Conservation (phyloP, 2,329 filamentous ascomycete species). For the Gyromitra esculenta region DNA sequence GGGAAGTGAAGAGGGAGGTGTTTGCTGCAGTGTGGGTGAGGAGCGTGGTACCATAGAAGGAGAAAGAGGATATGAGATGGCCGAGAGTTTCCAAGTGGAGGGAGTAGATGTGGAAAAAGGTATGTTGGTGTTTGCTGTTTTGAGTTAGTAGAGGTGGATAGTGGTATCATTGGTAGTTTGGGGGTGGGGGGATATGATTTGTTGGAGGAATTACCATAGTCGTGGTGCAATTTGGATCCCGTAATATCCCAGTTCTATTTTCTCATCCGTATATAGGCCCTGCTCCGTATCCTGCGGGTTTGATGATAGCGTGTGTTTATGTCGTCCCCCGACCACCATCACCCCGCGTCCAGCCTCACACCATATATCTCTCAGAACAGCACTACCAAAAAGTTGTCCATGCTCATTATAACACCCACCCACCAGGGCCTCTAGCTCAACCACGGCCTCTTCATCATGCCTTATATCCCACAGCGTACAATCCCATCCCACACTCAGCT, state of each 20-base stretch:
- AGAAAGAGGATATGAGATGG: conserved; percentile 32
- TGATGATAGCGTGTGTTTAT: conserved; percentile 13
- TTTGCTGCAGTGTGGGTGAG: conserved; percentile 30
- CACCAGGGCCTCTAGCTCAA: not conserved
- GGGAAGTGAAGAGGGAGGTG: conserved; percentile 24
- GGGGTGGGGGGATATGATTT: not conserved
- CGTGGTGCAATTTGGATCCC: conserved; percentile 38
- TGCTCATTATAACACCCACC: conserved; percentile 36
- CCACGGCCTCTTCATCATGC: conserved; percentile 7
- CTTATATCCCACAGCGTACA: conserved; percentile 36
- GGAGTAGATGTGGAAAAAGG: conserved; percentile 43
- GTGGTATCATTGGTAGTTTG: not conserved
- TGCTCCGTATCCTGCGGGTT: not conserved
- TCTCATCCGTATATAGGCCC: conserved; percentile 11
- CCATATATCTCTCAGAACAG: conserved; percentile 28
- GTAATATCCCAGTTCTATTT: conserved; percentile 33
- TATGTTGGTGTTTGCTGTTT: conserved; percentile 33
- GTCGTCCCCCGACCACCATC: conserved; percentile 38
- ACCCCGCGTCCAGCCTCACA: conserved; percentile 32
- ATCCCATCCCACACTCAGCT: conserved; percentile 9
- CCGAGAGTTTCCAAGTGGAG: conserved; percentile 21
- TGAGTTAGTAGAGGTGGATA: not conserved
- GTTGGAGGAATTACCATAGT: not conserved
- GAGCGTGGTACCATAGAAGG: conserved; percentile 31
- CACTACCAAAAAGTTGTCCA: conserved; percentile 26